Conservation (phyloP, 768 basidiomycete genomes). For the Tulasnella sp. region DNA sequence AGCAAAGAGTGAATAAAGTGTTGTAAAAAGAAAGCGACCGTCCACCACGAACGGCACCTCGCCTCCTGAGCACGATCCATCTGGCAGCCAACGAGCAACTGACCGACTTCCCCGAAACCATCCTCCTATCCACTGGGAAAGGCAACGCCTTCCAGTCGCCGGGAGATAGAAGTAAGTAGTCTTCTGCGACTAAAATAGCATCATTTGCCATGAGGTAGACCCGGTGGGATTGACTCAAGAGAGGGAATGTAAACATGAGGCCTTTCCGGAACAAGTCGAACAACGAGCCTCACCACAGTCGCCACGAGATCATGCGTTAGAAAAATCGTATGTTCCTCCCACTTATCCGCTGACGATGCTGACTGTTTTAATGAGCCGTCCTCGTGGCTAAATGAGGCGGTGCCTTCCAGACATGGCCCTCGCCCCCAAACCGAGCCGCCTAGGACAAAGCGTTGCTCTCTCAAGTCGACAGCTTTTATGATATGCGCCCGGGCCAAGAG, state of each 20-base stretch:
- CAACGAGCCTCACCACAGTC: neutral
- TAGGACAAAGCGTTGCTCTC: too few species aligned
- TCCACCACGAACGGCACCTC: neutral
- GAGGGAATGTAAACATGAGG: neutral
- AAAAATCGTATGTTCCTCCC: neutral
- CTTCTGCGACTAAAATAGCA: neutral
- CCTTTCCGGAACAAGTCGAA: neutral
- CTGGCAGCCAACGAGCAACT: neutral
- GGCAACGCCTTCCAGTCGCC: neutral
- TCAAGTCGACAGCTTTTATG: too few species aligned
- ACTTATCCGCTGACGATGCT: neutral
- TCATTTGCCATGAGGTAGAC: neutral
- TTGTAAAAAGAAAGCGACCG: neutral
- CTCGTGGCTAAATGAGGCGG: neutral
- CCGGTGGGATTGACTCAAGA: neutral
- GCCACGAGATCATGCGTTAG: neutral
- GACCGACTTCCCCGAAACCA: neutral
- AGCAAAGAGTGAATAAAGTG: neutral
- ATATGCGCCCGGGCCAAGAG: too few species aligned
- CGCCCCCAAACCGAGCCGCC: neutral
- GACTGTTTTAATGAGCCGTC: neutral
- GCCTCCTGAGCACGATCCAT: neutral
- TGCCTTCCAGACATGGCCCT: neutral
- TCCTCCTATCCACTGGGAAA: neutral
- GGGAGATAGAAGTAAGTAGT: neutral